Base-by-base conservation (phyloP, 495 filamentous ascomycete species). In the Amphirosellinia nigrospora region DNA sequence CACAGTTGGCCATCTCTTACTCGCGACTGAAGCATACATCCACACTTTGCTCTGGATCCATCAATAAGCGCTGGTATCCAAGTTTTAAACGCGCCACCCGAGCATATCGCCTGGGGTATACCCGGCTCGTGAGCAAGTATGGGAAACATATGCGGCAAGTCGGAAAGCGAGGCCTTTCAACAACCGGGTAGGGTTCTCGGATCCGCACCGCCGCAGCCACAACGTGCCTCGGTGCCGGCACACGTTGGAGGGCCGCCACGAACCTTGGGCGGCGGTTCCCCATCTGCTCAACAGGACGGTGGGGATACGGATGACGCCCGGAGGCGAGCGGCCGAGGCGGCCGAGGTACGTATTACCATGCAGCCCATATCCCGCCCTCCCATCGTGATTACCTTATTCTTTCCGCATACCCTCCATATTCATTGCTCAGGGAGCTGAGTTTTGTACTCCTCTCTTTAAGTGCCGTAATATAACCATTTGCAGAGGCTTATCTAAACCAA, bases 101-200 rank as follows among this genome's bases (percentile, higher is more conserved):
- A 53, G 50, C 16, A 4, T 16, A 11, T 3, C 50, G 26, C 23
- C 9, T 21, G 11, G 48, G 21, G 48, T 16, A 26, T 28, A 15
- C 23, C 11, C 9, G n/a, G 48, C 48, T 52, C 23, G 1, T 3
- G 26, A n/a, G 8, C 39, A 48, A 85, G 52, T 66, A 93, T 94
- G 92, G 92, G 92, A 50, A 92, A 90, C 75, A 82, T 91, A 76
- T 94, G 91, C 81, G 88, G 90, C 75, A 89, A 90, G 74, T 81
- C 85, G 48, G 82, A 86, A n/a, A 82, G 86, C 70, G 83, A 89
- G 61, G 78, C 83, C 64, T 92, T 91, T 82, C 76, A 87, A 21
- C 82, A 84, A 16, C 91, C 90, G 4, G 91, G 90, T 66, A 89
- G 91, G 19, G 85, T 86, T 16, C 86, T 93, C 28, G 84, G 82